Base-by-base conservation (phyloP, 2,329 filamentous ascomycete species). In the Volutella citrinella region DNA sequence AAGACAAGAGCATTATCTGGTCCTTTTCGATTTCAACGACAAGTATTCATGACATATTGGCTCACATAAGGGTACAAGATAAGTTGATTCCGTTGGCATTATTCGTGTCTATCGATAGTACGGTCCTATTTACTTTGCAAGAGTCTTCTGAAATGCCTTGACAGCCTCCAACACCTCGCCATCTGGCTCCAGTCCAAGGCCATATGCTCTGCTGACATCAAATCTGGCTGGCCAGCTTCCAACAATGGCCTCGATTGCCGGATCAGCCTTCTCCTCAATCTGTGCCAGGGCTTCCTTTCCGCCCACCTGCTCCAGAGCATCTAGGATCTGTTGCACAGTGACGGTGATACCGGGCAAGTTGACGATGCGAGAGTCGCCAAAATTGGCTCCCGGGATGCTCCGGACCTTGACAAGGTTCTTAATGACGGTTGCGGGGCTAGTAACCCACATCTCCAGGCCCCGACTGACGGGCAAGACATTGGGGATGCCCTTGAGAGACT, bases 331-430 rank as follows among this genome's bases (percentile, higher is more conserved):
- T 32, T 69, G 61, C 16, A 75, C 65, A 3, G 61, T 72, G 5
- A 75, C 68, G 16, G 68, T 69, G 31, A 72, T 48, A 40, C 73
- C 72, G 1, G 72, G 72, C 2, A 74, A 59, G 36, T 75, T 74
- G 25, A 75, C 63, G 24, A 69, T 58, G n/a, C 71, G 57, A 10
- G 38, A 43, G 16, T 56, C 28, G 5, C 55, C 52, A 35, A 66
- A 55, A 13, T 67, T 51, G 59, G 62, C 61, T 1, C 51, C 55
- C 1, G 64, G 56, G 4, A 72, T 48, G 17, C 60, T 57, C 28
- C 70, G 58, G 2, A 66, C 59, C 32, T 62, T 51, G 15, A 73
- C 53, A 14, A 76, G 55, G 43, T 76, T 76, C 30, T 61, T 43
- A 4, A 71, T 64, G 10, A 76, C 56, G 0, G 64, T 72, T 34